Base-by-base conservation (phyloP, 306 rosid species). In the Castanopsis chinensis region DNA sequence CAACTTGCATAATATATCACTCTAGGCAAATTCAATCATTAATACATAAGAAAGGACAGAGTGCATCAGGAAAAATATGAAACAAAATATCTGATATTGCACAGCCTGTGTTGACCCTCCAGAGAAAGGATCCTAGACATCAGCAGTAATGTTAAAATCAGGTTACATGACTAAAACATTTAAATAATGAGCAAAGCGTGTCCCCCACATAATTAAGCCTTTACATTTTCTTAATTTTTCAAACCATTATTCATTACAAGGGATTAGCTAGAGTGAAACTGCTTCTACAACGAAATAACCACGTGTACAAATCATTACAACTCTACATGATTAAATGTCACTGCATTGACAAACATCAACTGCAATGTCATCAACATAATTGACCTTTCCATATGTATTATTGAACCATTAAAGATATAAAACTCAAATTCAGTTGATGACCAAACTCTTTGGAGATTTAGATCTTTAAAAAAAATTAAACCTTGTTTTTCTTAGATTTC, bases 401-500 rank as follows among this genome's bases (percentile, higher is more conserved):
- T 10, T 10, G 37, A 64, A 64, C 12, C 18, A 30, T 5, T 10
- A 15, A 69, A 35, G 53, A 49, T 74, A 72, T 15, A 14, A 71
- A 15, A 54, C 73, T 60, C 69, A 53, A 67, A 54, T 59, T 77
- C 33, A 30, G 57, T 73, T 53, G 51, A 75, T 52, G 21, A 65
- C 25, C 19, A 76, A 17, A 71, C 73, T 73, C 81, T 51, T 6
- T 53, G 7, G 51, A 10, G 30, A 72, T 53, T 52, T 57, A 73
- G 72, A 21, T 61, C 73, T 72, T 49, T 17, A 63, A 74, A 17
- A 74, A 58, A 55, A 14, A 13, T 6, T 63, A 78, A 79, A 96
- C 99, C 97, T 91, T 97, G 67, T 89, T 96, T 86, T 93, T 96
- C 94, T 96, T 96, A 33, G 90, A 83, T 85, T 91, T 96, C 85